Percentiles rank a stretch among this genome's conserved stretches.
phyloP scores from a whole-genome alignment of 2,329 filamentous ascomycete species.

The Podosphaera aphanis region DNA sequence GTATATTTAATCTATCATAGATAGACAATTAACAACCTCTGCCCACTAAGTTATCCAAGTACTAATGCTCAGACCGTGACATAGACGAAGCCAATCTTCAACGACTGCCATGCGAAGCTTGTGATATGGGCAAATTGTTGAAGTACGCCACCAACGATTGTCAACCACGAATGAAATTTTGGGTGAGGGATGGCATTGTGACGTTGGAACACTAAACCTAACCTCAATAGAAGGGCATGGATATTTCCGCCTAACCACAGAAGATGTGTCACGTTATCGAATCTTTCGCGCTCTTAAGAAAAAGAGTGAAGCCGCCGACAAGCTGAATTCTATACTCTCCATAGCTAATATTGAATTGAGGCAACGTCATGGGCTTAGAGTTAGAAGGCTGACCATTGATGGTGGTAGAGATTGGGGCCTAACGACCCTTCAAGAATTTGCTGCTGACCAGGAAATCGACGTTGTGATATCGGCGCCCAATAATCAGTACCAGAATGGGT shows the following conservation, averaged over 20 bases:
- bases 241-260: not conserved
- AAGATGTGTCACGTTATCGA: not conserved
- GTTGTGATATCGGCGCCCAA: too few species aligned
- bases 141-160: not conserved
- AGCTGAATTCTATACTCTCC: not conserved
- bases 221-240: not conserved
- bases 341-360: not conserved
- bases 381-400: too few species aligned
- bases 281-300: constrained; percentile 1
- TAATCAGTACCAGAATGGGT: too few species aligned
- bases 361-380: not conserved
- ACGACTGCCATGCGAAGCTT: not conserved
- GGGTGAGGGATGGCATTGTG: constrained; percentile 1
- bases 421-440: too few species aligned
- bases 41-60: too few species aligned
- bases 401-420: too few species aligned
- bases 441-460: too few species aligned
- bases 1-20: too few species aligned
- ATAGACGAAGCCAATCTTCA: not conserved
- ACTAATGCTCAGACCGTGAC: too few species aligned
- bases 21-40: too few species aligned
- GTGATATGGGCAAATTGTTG: not conserved
- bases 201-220: not conserved
- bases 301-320: not conserved
- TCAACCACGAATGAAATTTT: not conserved